Base-by-base conservation (phyloP, 352 stramenopile species). In the Phytophthora melonis region DNA sequence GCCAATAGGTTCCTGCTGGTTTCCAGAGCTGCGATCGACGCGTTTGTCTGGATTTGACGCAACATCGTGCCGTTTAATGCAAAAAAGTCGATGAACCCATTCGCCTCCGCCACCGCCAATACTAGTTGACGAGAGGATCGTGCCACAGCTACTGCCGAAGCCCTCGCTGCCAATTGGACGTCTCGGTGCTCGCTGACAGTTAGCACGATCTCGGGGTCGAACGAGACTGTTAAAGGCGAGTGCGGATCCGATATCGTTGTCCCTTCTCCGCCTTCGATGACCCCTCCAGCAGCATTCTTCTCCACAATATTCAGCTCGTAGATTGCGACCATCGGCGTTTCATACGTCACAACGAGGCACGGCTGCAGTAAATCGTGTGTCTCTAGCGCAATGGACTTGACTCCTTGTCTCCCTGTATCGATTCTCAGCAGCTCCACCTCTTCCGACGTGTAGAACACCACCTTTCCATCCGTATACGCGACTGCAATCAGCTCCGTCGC, bases 61-160 rank as follows among this genome's bases (percentile, higher is more conserved):
- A 93, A 59, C 32, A 68, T 62, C 5, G 82, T 86, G 14, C 86
- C 83, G 54, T 93, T 93, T 5, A 75, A 27, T 0, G 82, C 66
- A 23, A 86, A 68, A 30, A 91, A 74, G 3, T 67, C 5, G n/a
- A 84, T 23, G 9, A 58, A 13, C 4, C 74, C 74, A 23, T 69
- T 61, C 5, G 16, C 16, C 65, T 75, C 50, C 57, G 70, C 63
- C 7, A 80, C 60, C 34, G 55, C 65, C 11, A 66, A 36, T 3
- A 74, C 60, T 3, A 71, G 39, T 57, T 80, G 68, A 1, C 61
- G 58, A 60, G 73, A 68, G 1, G 68, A 68, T 56, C 54, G 67
- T n/a, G 56, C 50, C 14, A 61, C 61, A 27, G 49, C 30, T 43
- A 57, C 47, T 41, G 47, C 70, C 57, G 75, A 68, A 49, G 53